These are phyloP conservation scores for Trichocladium antarcticum DNA, from an alignment of 495 filamentous ascomycete genomes.

Conservation along the genomic window DNA sequence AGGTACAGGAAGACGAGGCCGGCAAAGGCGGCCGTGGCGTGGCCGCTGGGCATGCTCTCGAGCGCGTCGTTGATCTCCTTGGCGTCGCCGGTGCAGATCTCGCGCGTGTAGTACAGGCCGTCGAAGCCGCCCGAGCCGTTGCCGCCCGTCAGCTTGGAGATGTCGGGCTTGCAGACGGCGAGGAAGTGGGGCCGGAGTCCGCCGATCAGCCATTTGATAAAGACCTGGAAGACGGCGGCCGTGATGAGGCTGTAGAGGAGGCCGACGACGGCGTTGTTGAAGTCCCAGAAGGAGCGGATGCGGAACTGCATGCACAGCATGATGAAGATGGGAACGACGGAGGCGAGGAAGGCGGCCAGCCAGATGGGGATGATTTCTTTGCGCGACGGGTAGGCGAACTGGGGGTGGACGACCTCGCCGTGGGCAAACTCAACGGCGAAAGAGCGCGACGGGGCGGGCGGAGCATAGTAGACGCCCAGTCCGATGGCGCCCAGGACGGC, in stretches of 20 bases:
- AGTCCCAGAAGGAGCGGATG: conserved; percentile 53
- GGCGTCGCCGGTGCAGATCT: conserved; percentile 34
- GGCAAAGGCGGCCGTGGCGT: conserved; percentile 47
- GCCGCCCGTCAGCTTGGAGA: conserved; percentile 26
- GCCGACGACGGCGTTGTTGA: conserved; percentile 51
- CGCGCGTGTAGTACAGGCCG: conserved; percentile 37
- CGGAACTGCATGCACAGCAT: conserved; percentile 49
- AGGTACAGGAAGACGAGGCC: conserved; percentile 45
- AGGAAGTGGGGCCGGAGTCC: conserved; percentile 45
- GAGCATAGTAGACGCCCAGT: conserved; percentile 47
- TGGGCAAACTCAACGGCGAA: conserved; percentile 27
- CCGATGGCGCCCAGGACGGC: conserved; percentile 47
- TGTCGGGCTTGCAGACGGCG: conserved; percentile 44
- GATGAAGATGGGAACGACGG: conserved; percentile 47
- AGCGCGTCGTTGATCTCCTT: conserved; percentile 37
- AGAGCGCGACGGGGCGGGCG: conserved; percentile 41
- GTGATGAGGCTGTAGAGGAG: conserved; percentile 49
- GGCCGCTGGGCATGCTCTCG: conserved; percentile 50
- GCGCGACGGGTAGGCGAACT: conserved; percentile 50
- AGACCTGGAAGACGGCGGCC: conserved; percentile 47
- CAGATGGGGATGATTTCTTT: conserved; percentile 54
- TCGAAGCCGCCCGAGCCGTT: conserved; percentile 32
- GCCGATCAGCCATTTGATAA: conserved; percentile 19
- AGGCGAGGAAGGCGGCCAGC: conserved; percentile 44
- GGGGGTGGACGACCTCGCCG: conserved; percentile 47